Conservation (phyloP, 2,329 filamentous ascomycete species). For the Stagonosporopsis chrysanthemi region DNA sequence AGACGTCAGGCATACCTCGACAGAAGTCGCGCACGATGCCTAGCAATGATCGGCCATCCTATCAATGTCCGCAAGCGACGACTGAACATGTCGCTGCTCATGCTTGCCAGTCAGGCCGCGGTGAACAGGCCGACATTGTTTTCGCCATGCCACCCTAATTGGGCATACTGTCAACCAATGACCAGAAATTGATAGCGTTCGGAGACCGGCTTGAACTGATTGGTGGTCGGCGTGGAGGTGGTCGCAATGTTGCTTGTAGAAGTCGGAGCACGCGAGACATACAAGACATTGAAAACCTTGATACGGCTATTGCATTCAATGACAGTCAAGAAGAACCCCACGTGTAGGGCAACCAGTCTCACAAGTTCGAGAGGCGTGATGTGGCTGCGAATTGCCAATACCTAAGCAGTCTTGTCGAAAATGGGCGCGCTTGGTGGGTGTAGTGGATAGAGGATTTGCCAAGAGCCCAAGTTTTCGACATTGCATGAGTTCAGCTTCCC, state of each 20-base stretch:
- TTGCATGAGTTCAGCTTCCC: neutral
- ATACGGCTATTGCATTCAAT: conserved; percentile 9
- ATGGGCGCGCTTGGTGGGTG: conserved; percentile 20
- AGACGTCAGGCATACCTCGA: neutral
- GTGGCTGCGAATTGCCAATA: conserved; percentile 16
- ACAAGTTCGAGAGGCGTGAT: neutral
- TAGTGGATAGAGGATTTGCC: conserved; percentile 1
- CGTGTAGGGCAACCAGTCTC: conserved; percentile 14
- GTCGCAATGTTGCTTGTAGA: neutral
- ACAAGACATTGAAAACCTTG: neutral
- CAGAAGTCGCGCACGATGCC: neutral
- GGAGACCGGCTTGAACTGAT: neutral
- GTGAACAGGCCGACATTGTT: neutral
- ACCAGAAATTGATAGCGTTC: neutral
- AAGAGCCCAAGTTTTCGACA: neutral
- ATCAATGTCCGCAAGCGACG: neutral
- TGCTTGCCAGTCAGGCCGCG: neutral
- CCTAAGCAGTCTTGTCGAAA: conserved; percentile 23
- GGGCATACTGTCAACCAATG: neutral
- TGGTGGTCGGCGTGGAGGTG: neutral
- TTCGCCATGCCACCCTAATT: neutral
- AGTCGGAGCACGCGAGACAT: conserved; percentile 8
- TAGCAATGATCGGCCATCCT: conserved; percentile 1
- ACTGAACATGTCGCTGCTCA: neutral
- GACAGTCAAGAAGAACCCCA: conserved; percentile 12